Evolutionary conservation across 140 eudicot species (phyloP).

Genomic region (Stevia rebaudiana): DNA sequence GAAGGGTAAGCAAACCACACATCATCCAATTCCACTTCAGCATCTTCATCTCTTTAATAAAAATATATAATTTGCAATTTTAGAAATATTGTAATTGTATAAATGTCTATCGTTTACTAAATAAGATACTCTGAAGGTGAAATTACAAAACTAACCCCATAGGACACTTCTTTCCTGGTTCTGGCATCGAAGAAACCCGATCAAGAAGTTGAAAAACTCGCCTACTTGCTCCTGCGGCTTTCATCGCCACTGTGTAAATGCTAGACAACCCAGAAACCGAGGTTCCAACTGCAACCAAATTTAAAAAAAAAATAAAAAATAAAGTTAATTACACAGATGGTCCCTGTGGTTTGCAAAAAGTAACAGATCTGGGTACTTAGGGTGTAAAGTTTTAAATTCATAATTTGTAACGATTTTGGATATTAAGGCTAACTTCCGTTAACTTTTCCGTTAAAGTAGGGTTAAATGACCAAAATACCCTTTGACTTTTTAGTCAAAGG

Average conservation of each 20-base stretch:
- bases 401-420: too few species aligned
- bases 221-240: slow-evolving; percentile 95
- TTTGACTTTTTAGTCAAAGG: too few species aligned
- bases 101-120: background rate
- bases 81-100: background rate
- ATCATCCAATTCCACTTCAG: slow-evolving; percentile 82
- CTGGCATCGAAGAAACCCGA: slow-evolving; percentile 79
- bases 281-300: slow-evolving; percentile 71
- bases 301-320: too few species aligned
- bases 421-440: too few species aligned
- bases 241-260: slow-evolving; percentile 77
- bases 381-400: too few species aligned
- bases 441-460: too few species aligned
- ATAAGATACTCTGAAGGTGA: background rate
- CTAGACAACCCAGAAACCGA: slow-evolving; percentile 74
- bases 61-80: background rate
- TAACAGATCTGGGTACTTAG: too few species aligned
- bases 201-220: slow-evolving; percentile 88
- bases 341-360: too few species aligned
- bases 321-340: too few species aligned
- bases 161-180: slow-evolving; percentile 77
- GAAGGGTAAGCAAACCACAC: slow-evolving; percentile 96
- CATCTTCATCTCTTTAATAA: slow-evolving; percentile 54
- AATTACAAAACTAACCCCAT: slow-evolving; percentile 58
- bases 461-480: too few species aligned